Base-by-base conservation (phyloP, 352 stramenopile species). In the Phytophthora pseudosyringae region DNA sequence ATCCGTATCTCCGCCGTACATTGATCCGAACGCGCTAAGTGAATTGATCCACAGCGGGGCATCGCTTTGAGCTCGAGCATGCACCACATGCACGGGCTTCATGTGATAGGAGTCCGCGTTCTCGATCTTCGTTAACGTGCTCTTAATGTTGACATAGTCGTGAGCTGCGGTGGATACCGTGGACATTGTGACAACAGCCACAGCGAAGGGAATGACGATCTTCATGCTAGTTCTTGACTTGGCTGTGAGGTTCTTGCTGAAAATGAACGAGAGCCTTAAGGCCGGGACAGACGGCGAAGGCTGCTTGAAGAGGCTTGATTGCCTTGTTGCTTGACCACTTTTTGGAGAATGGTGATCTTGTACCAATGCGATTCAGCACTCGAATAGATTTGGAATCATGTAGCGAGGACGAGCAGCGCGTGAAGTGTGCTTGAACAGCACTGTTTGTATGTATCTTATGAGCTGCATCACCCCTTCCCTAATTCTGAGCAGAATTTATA, bases 41-140 rank as follows among this genome's bases (percentile, higher is more conserved):
- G 36, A 35, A 1, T 44, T 29, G 39, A 69, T 57, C 77, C 72
- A 83, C 0, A 65, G 8, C 3, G 80, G 80, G 11, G 66, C 63
- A n/a, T 84, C 75, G 35, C 66, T 69, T 51, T 89, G 75, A 32
- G 71, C 78, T 18, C 80, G 80, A 8, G 77, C 75, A 1, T 89
- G 80, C 10, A 87, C 53, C 5, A 73, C 46, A 3, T 57, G 64
- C 13, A 89, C 75, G 10, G 61, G 55, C 9, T 49, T 71, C 65
- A 75, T 80, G 49, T 71, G 67, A 33, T 72, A 72, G 5, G 32
- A 50, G 53, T 69, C 53, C 16, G 57, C 29, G 31, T 65, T 75
- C 1, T 4, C 1, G 36, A 56, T 66, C 15, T 11, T 13, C 6
- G 38, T 69, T 4, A 73, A 48, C 0, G 16, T 69, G 5, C 10